Base-by-base conservation (phyloP, 306 rosid species). In the Dalbergia cultrata region DNA sequence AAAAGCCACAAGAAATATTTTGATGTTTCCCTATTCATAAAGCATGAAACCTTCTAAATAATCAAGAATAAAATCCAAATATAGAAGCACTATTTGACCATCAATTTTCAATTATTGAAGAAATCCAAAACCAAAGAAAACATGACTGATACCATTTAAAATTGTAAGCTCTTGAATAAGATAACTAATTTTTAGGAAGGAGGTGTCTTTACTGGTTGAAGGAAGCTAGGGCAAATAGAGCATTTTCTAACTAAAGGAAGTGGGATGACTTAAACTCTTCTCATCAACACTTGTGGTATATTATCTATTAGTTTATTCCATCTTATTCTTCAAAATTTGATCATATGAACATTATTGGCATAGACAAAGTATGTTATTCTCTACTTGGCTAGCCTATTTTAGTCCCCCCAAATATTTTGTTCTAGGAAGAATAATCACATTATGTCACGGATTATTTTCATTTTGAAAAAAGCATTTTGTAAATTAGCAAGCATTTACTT, bases 201-300 rank as follows among this genome's bases (percentile, higher is more conserved):
- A 90, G 83, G 91, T 87, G 50, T 87, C 93, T n/a, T 81, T 90
- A 58, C 70, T 87, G 77, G 93, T 87, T 85, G 86, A 85, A 41
- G 90, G 85, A 67, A 79, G 79, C 88, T 89, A 79, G 61, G 91
- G 88, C n/a, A 85, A 87, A 87, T 88, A 90, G 78, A 85, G 87
- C 45, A 74, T 87, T 69, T 68, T 73, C 65, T 88, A 87, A 74
- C 91, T 90, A 79, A 86, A 87, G 82, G 89, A 85, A 91, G 93
- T 89, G 57, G 34, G 73, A 47, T 41, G 44, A 61, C 18, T 58
- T 19, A 3, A 6, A 56, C 62, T 56, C 14, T 57, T 75, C 67
- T 68, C 19, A 65, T 81, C 31, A 47, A 72, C 63, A 44, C 66
- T 56, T 34, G 9, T 68, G 13, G 2, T 33, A 67, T 14, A 47